Base-by-base conservation (phyloP, 2,329 filamentous ascomycete genomes). In the Paraconiothyrium brasiliense region DNA sequence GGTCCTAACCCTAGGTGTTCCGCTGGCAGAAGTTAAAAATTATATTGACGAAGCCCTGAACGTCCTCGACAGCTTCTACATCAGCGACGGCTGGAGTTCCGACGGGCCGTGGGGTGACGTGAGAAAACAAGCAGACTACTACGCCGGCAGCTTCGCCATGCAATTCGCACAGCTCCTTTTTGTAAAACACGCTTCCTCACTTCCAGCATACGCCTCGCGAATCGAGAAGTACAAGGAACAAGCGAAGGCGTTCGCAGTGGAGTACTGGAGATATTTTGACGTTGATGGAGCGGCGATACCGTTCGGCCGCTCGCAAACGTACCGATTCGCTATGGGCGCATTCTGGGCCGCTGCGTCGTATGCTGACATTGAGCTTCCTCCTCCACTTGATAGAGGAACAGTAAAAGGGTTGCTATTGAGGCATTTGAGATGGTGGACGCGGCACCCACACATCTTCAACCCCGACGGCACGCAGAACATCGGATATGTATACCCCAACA, bases 91-190 rank as follows among this genome's bases (percentile, higher is more conserved):
- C 0, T 84, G 83, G 83, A 80, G 80, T 0, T 76, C 72, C 1
- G 83, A 85, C 43, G 83, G 83, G 0, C 56, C 71, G 0, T 84
- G 79, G 83, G 71, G 67, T 20, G 59, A 67, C 4, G 62, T 72
- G 66, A 46, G 76, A 61, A 16, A 64, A 41, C 82, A 84, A 50
- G 81, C 77, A 0, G 83, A 84, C 56, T 84, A 84, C 64, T 85
- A 85, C 59, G 84, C 82, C 1, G 82, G 83, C 0, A 84, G 83
- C 43, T 85, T 84, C 55, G 83, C 83, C 0, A 83, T 85, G 3
- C 83, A 84, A 60, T 84, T 84, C 41, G 77, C 76, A 2, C 81
- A 84, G 59, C 66, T 84, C 2, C 67, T 84, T 0, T 84, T 81
- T 57, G 69, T 79, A 0, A 77, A 74, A 3, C 79, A 80, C 54